Evolutionary conservation across 441 rosid genomes (phyloP).

Genomic region (Adansonia grandidieri): DNA sequence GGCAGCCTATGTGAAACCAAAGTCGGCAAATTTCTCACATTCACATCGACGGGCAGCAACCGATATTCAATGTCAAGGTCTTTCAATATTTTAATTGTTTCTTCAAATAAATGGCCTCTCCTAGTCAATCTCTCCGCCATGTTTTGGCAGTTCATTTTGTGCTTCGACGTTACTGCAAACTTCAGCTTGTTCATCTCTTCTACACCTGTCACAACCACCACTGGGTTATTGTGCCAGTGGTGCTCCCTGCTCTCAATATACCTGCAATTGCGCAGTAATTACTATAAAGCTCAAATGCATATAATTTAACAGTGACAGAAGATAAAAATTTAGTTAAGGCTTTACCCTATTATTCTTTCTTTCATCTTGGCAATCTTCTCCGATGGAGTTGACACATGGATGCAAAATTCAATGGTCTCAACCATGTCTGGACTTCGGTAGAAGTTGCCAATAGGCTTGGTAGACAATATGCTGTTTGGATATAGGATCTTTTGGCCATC

Average conservation of each 20-base stretch:
- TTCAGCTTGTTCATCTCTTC: slow-evolving; percentile 69
- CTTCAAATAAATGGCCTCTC: slow-evolving; percentile 53
- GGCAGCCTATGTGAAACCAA: slow-evolving; percentile 35
- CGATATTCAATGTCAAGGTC: slow-evolving; percentile 62
- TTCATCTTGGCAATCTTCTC: slow-evolving; percentile 57
- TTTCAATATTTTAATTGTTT: slow-evolving; percentile 52
- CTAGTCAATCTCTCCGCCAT: slow-evolving; percentile 48
- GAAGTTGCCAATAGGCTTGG: slow-evolving; percentile 67
- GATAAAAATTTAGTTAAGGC: slow-evolving; percentile 15
- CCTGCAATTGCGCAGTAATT: slow-evolving; percentile 34
- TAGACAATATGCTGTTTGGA: slow-evolving; percentile 62
- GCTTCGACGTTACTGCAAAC: slow-evolving; percentile 44
- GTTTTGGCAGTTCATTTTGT: slow-evolving; percentile 62
- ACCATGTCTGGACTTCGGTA: slow-evolving; percentile 74
- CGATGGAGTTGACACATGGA: slow-evolving; percentile 62
- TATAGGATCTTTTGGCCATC: slow-evolving; percentile 67
- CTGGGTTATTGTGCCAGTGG: slow-evolving; percentile 48
- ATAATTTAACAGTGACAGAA: background rate
- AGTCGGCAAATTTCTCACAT: slow-evolving; percentile 44
- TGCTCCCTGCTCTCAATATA: slow-evolving; percentile 53
- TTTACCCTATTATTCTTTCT: slow-evolving; percentile 53
- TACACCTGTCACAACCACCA: slow-evolving; percentile 48
- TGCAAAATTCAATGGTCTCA: slow-evolving; percentile 56
- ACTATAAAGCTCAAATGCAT: background rate
- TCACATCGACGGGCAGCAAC: slow-evolving; percentile 59